Conservation (phyloP, 352 stramenopile genomes). For the Globisporangium ultimum region DNA sequence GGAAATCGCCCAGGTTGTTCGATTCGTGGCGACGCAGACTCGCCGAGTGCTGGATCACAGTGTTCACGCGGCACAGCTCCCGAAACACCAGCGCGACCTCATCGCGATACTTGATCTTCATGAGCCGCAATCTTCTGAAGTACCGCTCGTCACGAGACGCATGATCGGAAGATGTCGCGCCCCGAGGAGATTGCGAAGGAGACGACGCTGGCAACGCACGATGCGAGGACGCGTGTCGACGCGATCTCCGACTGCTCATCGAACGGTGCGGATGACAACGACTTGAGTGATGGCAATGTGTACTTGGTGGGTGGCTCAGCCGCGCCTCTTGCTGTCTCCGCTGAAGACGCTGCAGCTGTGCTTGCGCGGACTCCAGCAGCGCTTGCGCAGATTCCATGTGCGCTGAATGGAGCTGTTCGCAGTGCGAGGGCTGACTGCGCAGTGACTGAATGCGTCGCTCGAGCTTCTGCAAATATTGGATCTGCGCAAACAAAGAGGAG, state of each 20-base stretch:
- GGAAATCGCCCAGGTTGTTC: slow-evolving; percentile 78
- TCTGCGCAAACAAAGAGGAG: slow-evolving; percentile 13
- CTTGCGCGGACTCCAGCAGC: not conserved
- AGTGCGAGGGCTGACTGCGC: slow-evolving; percentile 42
- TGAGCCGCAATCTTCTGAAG: slow-evolving; percentile 59
- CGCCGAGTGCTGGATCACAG: slow-evolving; percentile 76
- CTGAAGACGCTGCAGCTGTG: slow-evolving; percentile 4
- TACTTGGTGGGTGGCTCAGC: slow-evolving; percentile 1
- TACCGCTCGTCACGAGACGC: slow-evolving; percentile 51
- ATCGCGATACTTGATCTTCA: slow-evolving; percentile 76
- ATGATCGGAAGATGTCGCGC: not conserved
- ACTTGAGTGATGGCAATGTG: not conserved
- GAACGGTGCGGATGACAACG: slow-evolving; percentile 3
- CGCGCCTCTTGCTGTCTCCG: slow-evolving; percentile 5
- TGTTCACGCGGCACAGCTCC: slow-evolving; percentile 77
- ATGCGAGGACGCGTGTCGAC: slow-evolving; percentile 2
- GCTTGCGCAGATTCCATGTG: slow-evolving; percentile 6
- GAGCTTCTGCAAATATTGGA: slow-evolving; percentile 64
- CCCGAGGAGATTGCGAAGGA: not conserved
- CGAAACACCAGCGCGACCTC: slow-evolving; percentile 78
- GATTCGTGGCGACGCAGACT: slow-evolving; percentile 72
- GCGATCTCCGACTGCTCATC: slow-evolving; percentile 12
- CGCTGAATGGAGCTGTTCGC: slow-evolving; percentile 9
- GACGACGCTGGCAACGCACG: slow-evolving; percentile 4
- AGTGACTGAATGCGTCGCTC: slow-evolving; percentile 65